Percentiles rank a stretch among this genome's conserved stretches.
Evolutionary conservation across 352 stramenopile genomes (phyloP).

Genomic region (Phytophthora lateralis): DNA sequence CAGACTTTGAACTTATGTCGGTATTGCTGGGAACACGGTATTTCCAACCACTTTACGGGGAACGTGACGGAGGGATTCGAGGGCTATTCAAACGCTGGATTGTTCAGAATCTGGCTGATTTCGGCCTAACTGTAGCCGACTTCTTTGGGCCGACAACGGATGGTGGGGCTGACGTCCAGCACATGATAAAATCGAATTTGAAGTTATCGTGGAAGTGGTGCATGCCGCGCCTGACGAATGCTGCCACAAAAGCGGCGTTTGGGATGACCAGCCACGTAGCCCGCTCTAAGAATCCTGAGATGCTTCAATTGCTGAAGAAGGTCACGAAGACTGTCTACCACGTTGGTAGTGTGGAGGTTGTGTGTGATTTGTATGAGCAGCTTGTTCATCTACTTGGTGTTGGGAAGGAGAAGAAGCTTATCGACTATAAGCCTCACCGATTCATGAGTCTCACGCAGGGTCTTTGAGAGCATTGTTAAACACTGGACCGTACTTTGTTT

Average conservation of each 20-base stretch:
- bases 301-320: constrained; percentile 6
- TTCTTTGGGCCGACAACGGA: constrained; percentile 8
- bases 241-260: constrained; percentile 6
- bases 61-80: constrained; percentile 1
- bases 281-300: neutral
- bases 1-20: neutral
- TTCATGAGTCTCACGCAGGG: constrained; percentile 6
- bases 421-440: constrained; percentile 10
- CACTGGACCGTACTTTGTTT: constrained; percentile 2
- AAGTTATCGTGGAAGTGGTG: no score
- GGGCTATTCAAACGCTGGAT: constrained; percentile 6
- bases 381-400: constrained; percentile 1
- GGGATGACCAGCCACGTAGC: neutral
- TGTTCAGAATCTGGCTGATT: neutral
- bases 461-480: constrained; percentile 3
- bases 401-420: constrained; percentile 7
- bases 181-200: constrained; percentile 8
- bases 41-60: constrained; percentile 3
- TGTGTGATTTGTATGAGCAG: constrained; percentile 6
- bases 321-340: constrained; percentile 5
- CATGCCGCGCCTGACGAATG: no score
- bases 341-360: neutral
- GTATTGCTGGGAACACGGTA: constrained; percentile 10
- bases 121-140: neutral
- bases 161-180: neutral